These are phyloP conservation scores for Orbilia oligospora DNA, from an alignment of 2,329 filamentous ascomycete species.

Conservation along the genomic window DNA sequence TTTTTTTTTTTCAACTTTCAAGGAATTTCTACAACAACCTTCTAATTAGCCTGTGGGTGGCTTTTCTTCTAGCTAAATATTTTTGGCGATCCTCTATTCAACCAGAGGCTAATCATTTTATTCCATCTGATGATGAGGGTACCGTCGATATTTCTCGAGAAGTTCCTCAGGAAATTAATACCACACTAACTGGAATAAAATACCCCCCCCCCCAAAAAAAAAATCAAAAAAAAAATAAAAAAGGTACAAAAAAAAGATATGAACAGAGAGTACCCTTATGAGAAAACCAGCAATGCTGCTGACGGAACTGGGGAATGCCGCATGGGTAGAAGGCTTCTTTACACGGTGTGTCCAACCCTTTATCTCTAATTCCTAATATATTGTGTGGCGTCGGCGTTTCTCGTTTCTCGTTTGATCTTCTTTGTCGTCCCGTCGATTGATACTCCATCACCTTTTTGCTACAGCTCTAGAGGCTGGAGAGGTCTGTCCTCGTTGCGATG, in stretches of 20 bases:
- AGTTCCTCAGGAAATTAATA: neutral
- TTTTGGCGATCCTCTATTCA: neutral
- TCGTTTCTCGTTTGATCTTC: neutral
- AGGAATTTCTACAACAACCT: neutral
- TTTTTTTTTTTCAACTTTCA: slow-evolving; percentile 20
- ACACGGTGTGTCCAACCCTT: slow-evolving; percentile 57
- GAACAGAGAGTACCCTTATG: neutral
- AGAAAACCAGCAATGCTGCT: slow-evolving; percentile 13
- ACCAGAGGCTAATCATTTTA: slow-evolving; percentile 1
- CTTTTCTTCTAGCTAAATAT: neutral
- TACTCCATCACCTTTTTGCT: neutral
- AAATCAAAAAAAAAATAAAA: neutral
- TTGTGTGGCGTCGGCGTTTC: slow-evolving; percentile 30
- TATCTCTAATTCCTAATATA: slow-evolving; percentile 22
- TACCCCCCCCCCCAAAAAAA: neutral
- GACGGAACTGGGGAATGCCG: neutral
- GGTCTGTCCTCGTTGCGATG: neutral
- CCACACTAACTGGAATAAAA: neutral
- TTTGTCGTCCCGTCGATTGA: slow-evolving; percentile 1
- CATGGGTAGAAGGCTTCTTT: neutral
- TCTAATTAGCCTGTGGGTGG: neutral
- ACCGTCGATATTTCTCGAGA: neutral
- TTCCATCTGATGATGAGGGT: slow-evolving; percentile 14
- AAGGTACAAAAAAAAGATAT: neutral
- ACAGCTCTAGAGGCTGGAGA: slow-evolving; percentile 1